phyloP scores from a whole-genome alignment of 108 stramenopile genomes.

The Conticribra weissflogii region DNA sequence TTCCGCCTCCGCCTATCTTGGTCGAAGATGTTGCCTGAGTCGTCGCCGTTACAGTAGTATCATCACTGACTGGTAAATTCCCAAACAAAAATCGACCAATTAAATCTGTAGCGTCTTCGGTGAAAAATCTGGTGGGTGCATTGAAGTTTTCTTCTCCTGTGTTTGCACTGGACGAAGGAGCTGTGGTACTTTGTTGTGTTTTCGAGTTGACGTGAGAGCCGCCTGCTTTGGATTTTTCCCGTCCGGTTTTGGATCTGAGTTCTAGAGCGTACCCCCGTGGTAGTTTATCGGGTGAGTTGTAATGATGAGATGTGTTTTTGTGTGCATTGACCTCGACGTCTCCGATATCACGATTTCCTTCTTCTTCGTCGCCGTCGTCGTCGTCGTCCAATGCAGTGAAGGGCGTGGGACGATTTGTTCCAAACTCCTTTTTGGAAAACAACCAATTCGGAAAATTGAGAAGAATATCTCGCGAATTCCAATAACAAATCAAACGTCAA shows the following conservation, averaged over 20 bases:
- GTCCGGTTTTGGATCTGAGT: no score
- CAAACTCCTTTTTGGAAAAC: conserved; percentile 41
- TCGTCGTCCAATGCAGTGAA: conserved; percentile 38
- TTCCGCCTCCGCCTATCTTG: neutral
- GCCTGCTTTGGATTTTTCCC: no score
- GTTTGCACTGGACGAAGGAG: neutral
- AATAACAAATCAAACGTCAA: no score
- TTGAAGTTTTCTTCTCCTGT: conserved; percentile 9
- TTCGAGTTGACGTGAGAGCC: neutral
- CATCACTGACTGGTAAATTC: conserved; percentile 2
- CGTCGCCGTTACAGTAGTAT: neutral
- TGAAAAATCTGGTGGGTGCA: conserved; percentile 18
- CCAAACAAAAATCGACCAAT: conserved; percentile 49
- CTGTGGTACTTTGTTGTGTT: neutral
- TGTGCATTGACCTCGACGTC: conserved; percentile 1
- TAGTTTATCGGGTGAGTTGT: no score
- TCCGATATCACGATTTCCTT: no score
- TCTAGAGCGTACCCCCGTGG: no score
- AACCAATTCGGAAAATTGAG: no score
- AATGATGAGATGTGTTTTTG: no score
- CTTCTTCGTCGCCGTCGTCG: conserved; percentile 28
- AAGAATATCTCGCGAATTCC: no score
- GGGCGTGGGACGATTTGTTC: conserved; percentile 49
- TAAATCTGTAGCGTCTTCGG: conserved; percentile 46
- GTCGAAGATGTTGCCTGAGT: neutral